phyloP scores from a whole-genome alignment of 164 flowering plant species.

The Paratinospora sagittata region DNA sequence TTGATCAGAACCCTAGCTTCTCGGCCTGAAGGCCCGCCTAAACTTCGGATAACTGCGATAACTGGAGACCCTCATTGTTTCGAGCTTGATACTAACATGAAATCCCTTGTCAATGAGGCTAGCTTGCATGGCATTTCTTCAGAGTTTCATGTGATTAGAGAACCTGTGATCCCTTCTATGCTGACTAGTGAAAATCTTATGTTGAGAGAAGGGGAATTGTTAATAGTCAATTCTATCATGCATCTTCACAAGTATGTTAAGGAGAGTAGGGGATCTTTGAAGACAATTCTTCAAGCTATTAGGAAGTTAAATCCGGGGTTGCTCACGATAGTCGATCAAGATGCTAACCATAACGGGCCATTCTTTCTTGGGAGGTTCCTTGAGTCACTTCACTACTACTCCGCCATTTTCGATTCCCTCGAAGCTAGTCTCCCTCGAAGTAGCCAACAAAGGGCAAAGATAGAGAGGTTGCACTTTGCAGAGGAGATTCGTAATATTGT shows the following conservation, averaged over 20 bases:
- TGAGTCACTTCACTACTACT: slow-evolving; percentile 61
- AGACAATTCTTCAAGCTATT: slow-evolving; percentile 48
- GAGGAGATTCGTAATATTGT: slow-evolving; percentile 50
- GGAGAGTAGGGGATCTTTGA: slow-evolving; percentile 53
- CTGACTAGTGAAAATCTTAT: slow-evolving; percentile 36
- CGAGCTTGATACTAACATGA: slow-evolving; percentile 31
- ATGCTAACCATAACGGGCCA: slow-evolving; percentile 64
- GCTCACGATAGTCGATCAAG: slow-evolving; percentile 54
- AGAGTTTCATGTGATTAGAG: slow-evolving; percentile 29
- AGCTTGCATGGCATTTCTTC: slow-evolving; percentile 28
- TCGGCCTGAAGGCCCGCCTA: slow-evolving; percentile 37
- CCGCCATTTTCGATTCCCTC: slow-evolving; percentile 56
- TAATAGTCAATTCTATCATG: slow-evolving; percentile 49
- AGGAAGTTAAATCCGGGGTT: slow-evolving; percentile 41
- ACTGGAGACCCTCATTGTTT: slow-evolving; percentile 11
- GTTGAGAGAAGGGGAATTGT: slow-evolving; percentile 43
- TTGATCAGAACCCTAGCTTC: slow-evolving; percentile 44
- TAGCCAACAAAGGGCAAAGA: slow-evolving; percentile 42
- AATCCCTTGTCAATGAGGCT: slow-evolving; percentile 32
- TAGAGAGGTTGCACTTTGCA: slow-evolving; percentile 42
- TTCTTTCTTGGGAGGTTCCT: slow-evolving; percentile 66
- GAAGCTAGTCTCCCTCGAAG: slow-evolving; percentile 42
- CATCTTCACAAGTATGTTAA: slow-evolving; percentile 50
- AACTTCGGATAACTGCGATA: slow-evolving; percentile 38
- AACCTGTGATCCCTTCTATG: slow-evolving; percentile 24